phyloP scores from a whole-genome alignment of 495 filamentous ascomycete genomes.

The Rhizodiscina lignyota region DNA sequence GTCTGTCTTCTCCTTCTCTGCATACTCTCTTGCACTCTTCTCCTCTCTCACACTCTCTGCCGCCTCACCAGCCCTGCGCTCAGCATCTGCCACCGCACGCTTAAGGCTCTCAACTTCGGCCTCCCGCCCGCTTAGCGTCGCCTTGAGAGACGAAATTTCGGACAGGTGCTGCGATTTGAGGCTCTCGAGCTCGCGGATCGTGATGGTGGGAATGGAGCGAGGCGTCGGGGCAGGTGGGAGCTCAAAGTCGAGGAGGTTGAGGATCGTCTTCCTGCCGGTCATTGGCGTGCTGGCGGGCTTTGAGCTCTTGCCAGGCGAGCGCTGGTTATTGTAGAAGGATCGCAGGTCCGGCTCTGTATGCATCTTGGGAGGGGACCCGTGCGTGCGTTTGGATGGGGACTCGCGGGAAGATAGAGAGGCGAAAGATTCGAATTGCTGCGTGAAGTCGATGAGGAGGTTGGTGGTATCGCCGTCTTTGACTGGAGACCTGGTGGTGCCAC shows the following conservation, averaged over 20 bases:
- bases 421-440: conserved; percentile 53
- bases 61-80: conserved; percentile 76
- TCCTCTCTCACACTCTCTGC: conserved; percentile 67
- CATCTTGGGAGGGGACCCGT: conserved; percentile 28
- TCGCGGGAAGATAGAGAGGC: conserved; percentile 14
- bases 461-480: conserved; percentile 36
- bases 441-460: conserved; percentile 77
- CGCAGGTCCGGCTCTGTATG: conserved; percentile 27
- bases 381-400: conserved; percentile 22
- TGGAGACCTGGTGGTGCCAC: conserved; percentile 19
- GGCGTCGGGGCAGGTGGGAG: conserved; percentile 80
- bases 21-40: conserved; percentile 42
- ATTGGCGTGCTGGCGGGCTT: conserved; percentile 25
- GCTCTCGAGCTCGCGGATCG: conserved; percentile 78
- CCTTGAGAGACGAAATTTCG: conserved; percentile 78
- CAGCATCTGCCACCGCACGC: conserved; percentile 70
- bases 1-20: conserved; percentile 60
- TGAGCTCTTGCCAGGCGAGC: conserved; percentile 20
- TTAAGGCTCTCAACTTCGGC: conserved; percentile 76
- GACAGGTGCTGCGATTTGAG: conserved; percentile 79
- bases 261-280: conserved; percentile 27
- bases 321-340: conserved; percentile 25
- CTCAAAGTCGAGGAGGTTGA: conserved; percentile 79
- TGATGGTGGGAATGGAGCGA: conserved; percentile 76
- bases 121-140: conserved; percentile 76